Base-by-base conservation (phyloP, 192 early-diverging fungal species). In the Rhizophagus sp. region DNA sequence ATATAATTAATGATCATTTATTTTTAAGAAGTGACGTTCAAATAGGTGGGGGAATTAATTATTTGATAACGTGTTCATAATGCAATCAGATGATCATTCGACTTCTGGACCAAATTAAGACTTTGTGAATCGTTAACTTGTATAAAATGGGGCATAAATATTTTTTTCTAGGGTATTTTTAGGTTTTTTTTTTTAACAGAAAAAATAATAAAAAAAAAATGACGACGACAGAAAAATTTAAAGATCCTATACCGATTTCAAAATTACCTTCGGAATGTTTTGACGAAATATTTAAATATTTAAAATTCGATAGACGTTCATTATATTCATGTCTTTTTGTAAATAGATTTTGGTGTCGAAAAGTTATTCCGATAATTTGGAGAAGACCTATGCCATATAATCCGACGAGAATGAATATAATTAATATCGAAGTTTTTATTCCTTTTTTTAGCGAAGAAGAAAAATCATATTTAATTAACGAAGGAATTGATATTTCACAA, bases 241-340 rank as follows among this genome's bases (percentile, higher is more conserved):
- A 57, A 57, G 50, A 57, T 57, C 4, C 4, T 57, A 57, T 19
- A 57, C 19, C 50, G 17, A 57, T 57, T 57, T 19, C 50, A 17
- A 57, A 19, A 4, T 71, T 71, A 71, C 69, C 69, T 36, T 44
- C 34, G 19, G 69, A 71, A 71, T 30, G 25, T 71, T 47, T 71
- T 47, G 69, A 71, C n/a, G 69, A 47, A 71, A 71, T 71, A 33
- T 71, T 71, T 71, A 71, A 24, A 2, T 13, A 71, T 39, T 39
- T 71, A 4, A 36, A 71, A 71, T 19, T 44, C 12, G 69, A 71
- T 47, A 71, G 33, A 41, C 17, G 41, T 41, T 44, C 69, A 24
- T 71, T 71, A 39, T 71, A 44, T 47, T 44, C 34, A n/a, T 71
- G 69, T 47, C 41, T 71, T n/a, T 71, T 71, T 13, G 69, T 71